Base-by-base conservation (phyloP, 179 eudicot genomes). In the Corrigiola litoralis region DNA sequence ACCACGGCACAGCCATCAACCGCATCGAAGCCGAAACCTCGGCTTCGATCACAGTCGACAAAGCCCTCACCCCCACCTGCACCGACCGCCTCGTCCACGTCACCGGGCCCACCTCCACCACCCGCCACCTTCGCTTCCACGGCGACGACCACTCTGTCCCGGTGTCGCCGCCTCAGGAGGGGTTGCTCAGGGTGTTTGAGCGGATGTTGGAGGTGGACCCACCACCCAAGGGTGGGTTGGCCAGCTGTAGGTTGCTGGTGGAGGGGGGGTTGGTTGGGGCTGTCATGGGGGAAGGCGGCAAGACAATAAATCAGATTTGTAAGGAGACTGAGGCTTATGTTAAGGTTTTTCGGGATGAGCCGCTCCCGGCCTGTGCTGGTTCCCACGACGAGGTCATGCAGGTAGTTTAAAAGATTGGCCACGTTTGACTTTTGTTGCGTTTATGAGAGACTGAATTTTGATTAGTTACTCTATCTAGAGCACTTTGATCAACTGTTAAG, bases 141-240 rank as follows among this genome's bases (percentile, higher is more conserved):
- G 34, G 46, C 3, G 67, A 38, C 8, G 36, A 29, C n/a, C n/a
- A n/a, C n/a, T n/a, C n/a, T 0, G 20, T 34, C 4, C 40, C 45
- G 9, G 73, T 78, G 10, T 78, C 82, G 3, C 54, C 53, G 25
- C 79, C 73, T 16, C 79, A 78, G 70, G 75, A 61, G 36, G 75
- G 45, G n/a, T 27, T 78, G 11, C 2, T 78, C n/a, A 70, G 75
- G 72, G 81, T 78, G 44, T 74, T 61, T 29, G 78, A 74, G 63
- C 66, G 81, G 21, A 31, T 70, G 0, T 21, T 78, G 13, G 70
- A 61, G 61, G 50, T 67, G 4, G 55, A 51, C 3, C 51, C 64
- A 16, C 29, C 36, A 28, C 41, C 6, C 0, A 52, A n/a, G 1
- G 66, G 33, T 10, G 55, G 29, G 1, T 10, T 27, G 11, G 75